Evolutionary conservation across 306 rosid species (phyloP).

Genomic region (Hylodesmum podocarpum): DNA sequence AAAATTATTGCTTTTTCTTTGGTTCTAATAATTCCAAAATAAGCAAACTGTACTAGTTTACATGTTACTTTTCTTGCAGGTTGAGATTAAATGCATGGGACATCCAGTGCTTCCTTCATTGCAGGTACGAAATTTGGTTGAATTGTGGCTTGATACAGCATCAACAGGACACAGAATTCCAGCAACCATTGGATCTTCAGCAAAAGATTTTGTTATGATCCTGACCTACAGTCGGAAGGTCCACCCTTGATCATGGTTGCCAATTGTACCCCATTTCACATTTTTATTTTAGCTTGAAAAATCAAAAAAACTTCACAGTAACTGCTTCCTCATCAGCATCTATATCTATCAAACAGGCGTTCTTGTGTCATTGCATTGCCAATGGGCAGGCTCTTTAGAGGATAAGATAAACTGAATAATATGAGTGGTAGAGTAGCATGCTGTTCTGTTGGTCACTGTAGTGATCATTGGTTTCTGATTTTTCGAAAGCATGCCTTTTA

Average conservation of each 20-base stretch:
- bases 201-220: slow-evolving; percentile 61
- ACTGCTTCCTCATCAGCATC: not conserved
- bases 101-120: slow-evolving; percentile 54
- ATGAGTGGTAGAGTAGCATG: not conserved
- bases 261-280: not conserved
- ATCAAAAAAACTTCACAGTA: not conserved
- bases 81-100: slow-evolving; percentile 79
- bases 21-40: not conserved
- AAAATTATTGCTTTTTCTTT: not conserved
- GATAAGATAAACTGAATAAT: not conserved
- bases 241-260: slow-evolving; percentile 36
- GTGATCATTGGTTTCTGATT: not conserved
- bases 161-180: slow-evolving; percentile 46
- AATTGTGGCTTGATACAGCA: slow-evolving; percentile 62
- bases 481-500: slow-evolving; percentile 1
- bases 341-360: not conserved
- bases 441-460: not conserved
- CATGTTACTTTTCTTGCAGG: slow-evolving; percentile 43
- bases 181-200: slow-evolving; percentile 56
- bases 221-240: slow-evolving; percentile 62
- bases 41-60: not conserved
- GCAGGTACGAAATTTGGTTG: slow-evolving; percentile 50
- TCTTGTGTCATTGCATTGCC: not conserved
- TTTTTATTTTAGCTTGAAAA: not conserved
- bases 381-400: not conserved